Evolutionary conservation across 1,284 basidiomycete species (phyloP).

Genomic region (Cryptococcus sp.): DNA sequence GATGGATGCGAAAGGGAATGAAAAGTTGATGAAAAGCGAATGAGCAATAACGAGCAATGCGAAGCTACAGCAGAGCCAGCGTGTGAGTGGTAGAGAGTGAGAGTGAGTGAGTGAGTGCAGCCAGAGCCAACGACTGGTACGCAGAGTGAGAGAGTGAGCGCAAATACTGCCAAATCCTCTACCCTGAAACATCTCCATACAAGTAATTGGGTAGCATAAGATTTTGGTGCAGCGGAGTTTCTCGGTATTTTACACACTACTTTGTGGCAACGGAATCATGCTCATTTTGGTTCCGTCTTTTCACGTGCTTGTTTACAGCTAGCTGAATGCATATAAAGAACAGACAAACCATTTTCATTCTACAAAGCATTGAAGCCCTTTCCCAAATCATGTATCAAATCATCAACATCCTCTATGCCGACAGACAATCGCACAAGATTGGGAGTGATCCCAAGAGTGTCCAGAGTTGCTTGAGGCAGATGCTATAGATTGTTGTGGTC

Average conservation of each 20-base stretch:
- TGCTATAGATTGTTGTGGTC: slow-evolving; percentile 40
- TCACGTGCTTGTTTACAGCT: slow-evolving; percentile 42
- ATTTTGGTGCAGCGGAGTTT: slow-evolving; percentile 24
- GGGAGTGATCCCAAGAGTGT: slow-evolving; percentile 72
- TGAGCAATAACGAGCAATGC: neutral
- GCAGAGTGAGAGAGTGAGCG: neutral
- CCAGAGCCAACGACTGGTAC: neutral
- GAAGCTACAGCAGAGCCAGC: neutral
- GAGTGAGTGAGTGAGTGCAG: slow-evolving; percentile 3
- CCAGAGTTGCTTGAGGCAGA: slow-evolving; percentile 71
- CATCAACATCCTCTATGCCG: slow-evolving; percentile 84
- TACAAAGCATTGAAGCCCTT: slow-evolving; percentile 61
- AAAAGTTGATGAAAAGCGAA: slow-evolving; percentile 6
- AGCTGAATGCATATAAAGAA: too few relatives aligned
- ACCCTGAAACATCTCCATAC: neutral
- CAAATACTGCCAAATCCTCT: slow-evolving; percentile 6
- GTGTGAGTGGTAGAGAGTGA: neutral
- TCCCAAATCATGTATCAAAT: slow-evolving; percentile 74
- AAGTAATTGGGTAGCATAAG: neutral
- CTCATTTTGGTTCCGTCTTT: slow-evolving; percentile 3
- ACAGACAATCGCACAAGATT: slow-evolving; percentile 81
- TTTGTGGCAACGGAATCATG: neutral
- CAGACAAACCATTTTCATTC: neutral
- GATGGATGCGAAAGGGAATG: slow-evolving; percentile 16
- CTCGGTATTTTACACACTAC: slow-evolving; percentile 22